Base-by-base conservation (phyloP, 768 basidiomycete genomes). In the Vishniacozyma victoriae region DNA sequence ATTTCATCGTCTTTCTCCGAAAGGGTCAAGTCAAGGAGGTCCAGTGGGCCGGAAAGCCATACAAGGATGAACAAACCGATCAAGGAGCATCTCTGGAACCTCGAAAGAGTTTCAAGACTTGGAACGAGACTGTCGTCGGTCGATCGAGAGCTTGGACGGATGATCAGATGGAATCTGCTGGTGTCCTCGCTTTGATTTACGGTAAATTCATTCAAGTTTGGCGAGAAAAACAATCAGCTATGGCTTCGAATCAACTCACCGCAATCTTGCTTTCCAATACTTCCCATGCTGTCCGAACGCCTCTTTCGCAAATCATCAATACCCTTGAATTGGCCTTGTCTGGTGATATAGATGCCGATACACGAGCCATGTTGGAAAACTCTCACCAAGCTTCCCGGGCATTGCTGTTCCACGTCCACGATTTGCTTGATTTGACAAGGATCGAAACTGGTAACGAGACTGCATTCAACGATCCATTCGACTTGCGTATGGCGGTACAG, bases 261-360 rank as follows among this genome's bases (percentile, higher is more conserved):
- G 82, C 81, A 49, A 67, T 86, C 5, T 58, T 87, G 35, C 71
- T 87, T 13, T 82, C 82, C 3, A 86, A 87, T 67, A 85, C 85
- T 5, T 83, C 80, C 50, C 85, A 87, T 62, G 86, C 86, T 77
- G 82, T 83, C 81, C 50, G 20, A 60, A 44, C 37, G n/a, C 16
- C 29, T 24, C 27, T 18, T 20, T 15, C 86, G 59, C 83, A 85
- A 59, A 86, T 86, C 54, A 86, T 87, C 67, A 86, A 85, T 61
- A 86, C 84, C 62, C 76, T 86, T 37, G 84, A 87, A 66, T 76
- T 86, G 67, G 84, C 85, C 0, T 76, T 87, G 33, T 81, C 86
- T 60, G 83, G 84, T 1, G 78, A 78, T 2, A 69, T 86, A 43
- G 83, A 85, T 53, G 57, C 59, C 5, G 85, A 86, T 62, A 85